Evolutionary conservation across 2,329 filamentous ascomycete genomes (phyloP).

Genomic region (Colletotrichum aenigma): DNA sequence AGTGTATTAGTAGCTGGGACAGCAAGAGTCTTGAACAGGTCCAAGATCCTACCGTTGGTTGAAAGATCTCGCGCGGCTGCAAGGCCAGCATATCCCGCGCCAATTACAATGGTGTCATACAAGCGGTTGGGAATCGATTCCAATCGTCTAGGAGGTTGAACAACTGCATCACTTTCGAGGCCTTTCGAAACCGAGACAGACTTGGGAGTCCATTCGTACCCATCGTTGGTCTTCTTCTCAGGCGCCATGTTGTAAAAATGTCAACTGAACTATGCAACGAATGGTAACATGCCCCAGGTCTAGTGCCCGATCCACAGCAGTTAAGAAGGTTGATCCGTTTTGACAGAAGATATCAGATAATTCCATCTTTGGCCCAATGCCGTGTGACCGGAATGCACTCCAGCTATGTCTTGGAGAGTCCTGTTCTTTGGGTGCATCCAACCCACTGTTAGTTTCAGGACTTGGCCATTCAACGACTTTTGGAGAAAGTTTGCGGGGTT

Average conservation of each 20-base stretch:
- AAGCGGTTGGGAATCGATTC: neutral
- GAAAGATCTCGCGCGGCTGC: constrained; percentile 22
- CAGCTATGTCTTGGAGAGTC: neutral
- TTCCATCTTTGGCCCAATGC: neutral
- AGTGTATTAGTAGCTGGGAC: neutral
- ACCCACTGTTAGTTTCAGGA: neutral
- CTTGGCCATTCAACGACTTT: neutral
- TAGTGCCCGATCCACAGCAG: neutral
- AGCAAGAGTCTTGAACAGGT: neutral
- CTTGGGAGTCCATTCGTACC: neutral
- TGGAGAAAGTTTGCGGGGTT: neutral
- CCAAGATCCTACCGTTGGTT: neutral
- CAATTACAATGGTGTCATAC: constrained; percentile 23
- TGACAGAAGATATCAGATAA: neutral
- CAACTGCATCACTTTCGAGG: neutral
- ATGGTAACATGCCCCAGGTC: neutral
- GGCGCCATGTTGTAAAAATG: neutral
- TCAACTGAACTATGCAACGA: neutral
- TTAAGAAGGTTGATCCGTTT: neutral
- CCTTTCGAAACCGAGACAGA: neutral
- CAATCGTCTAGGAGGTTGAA: neutral
- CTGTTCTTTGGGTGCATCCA: neutral
- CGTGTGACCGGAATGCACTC: neutral
- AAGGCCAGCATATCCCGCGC: constrained; percentile 25
- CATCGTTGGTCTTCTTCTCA: neutral